phyloP scores from a whole-genome alignment of 164 flowering plant species.

The Paratinospora sagittata region DNA sequence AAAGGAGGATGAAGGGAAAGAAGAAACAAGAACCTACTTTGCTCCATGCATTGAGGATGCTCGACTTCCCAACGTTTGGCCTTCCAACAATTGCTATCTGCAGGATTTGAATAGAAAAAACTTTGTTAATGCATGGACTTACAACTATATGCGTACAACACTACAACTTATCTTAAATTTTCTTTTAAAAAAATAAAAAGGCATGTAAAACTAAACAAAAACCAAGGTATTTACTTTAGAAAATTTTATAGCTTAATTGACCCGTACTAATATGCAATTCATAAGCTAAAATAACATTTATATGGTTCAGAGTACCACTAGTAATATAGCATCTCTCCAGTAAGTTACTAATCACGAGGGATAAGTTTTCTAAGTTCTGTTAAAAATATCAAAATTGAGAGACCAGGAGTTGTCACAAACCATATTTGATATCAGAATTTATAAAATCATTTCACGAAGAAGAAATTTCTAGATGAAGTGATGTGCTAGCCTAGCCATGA shows the following conservation, averaged over 20 bases:
- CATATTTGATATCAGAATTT: too few species aligned
- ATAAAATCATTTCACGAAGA: too few species aligned
- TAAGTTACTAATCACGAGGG: too few species aligned
- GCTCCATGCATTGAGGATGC: constrained; percentile 99
- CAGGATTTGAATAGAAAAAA: constrained; percentile 8
- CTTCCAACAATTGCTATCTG: constrained; percentile 98
- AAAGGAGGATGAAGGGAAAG: background rate
- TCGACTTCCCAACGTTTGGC: constrained; percentile 98
- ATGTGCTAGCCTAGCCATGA: background rate
- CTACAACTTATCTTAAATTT: background rate
- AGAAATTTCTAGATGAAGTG: too few species aligned
- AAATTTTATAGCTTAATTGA: background rate
- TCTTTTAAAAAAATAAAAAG: background rate
- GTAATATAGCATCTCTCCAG: too few species aligned
- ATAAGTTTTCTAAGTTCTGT: too few species aligned
- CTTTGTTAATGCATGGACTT: background rate
- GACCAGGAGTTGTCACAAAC: too few species aligned
- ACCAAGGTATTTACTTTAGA: background rate
- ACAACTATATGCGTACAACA: background rate
- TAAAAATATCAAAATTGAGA: too few species aligned
- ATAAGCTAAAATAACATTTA: too few species aligned
- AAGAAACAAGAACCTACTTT: constrained; percentile 55
- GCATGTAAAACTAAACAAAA: background rate
- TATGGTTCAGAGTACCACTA: too few species aligned
- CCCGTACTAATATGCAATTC: background rate